Evolutionary conservation across 768 basidiomycete genomes (phyloP).

Genomic region (Boletus huronensis): DNA sequence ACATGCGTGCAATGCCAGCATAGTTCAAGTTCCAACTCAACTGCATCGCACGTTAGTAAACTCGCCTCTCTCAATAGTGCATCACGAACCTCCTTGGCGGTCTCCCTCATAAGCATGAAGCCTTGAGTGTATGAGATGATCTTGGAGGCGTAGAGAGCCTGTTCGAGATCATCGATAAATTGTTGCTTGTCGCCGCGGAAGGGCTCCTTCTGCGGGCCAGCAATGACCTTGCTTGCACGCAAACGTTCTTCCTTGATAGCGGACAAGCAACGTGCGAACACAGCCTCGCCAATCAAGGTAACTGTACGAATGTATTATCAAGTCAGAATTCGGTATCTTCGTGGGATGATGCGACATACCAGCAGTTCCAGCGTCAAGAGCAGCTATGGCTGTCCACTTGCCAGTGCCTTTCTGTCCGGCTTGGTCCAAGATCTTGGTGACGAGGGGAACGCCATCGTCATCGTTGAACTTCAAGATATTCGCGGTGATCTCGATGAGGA

Average conservation of each 20-base stretch:
- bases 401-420: slow-evolving; percentile 99
- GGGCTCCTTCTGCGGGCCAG: slow-evolving; percentile 86
- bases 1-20: slow-evolving; percentile 97
- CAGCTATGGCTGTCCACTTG: slow-evolving; percentile 98
- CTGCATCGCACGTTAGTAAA: slow-evolving; percentile 33
- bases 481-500: slow-evolving; percentile 97
- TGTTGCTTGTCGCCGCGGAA: slow-evolving; percentile 98
- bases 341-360: slow-evolving; percentile 44
- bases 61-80: neutral
- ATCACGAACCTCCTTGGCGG: slow-evolving; percentile 77
- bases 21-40: slow-evolving; percentile 92
- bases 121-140: slow-evolving; percentile 99
- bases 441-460: slow-evolving; percentile 86
- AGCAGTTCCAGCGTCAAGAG: slow-evolving; percentile 86
- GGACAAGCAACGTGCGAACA: slow-evolving; percentile 97
- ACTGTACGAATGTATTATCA: slow-evolving; percentile 45
- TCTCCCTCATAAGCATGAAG: slow-evolving; percentile 99
- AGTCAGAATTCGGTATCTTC: slow-evolving; percentile 1
- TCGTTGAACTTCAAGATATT: slow-evolving; percentile 98
- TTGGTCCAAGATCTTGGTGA: slow-evolving; percentile 91
- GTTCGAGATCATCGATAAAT: slow-evolving; percentile 99
- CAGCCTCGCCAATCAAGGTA: slow-evolving; percentile 98
- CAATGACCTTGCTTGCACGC: slow-evolving; percentile 86
- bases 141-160: slow-evolving; percentile 98
- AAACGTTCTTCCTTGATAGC: slow-evolving; percentile 94